phyloP scores from a whole-genome alignment of 345 rosid genomes.

The Eucalyptus brandiana region DNA sequence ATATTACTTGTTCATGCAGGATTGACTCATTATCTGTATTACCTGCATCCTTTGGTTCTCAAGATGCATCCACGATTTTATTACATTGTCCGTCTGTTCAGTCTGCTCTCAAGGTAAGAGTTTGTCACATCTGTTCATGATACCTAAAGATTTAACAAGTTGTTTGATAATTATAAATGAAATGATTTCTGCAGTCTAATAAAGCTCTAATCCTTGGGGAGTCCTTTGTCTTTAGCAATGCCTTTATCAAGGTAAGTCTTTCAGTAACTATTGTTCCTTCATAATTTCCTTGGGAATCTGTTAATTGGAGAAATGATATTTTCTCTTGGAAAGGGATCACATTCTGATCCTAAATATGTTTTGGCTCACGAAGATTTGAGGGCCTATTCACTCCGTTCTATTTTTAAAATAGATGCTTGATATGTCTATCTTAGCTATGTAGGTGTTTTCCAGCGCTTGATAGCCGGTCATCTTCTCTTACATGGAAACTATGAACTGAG shows the following conservation, averaged over 20 bases:
- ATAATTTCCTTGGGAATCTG: neutral
- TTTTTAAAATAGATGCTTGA: neutral
- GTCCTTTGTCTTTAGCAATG: slow-evolving; percentile 62
- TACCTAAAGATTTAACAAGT: neutral
- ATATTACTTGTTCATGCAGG: slow-evolving; percentile 43
- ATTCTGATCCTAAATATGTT: neutral
- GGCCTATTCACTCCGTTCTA: neutral
- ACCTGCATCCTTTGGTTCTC: slow-evolving; percentile 51
- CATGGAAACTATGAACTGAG: neutral
- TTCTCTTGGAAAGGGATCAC: neutral
- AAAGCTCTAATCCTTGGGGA: slow-evolving; percentile 67
- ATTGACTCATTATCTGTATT: slow-evolving; percentile 79
- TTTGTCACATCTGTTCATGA: neutral
- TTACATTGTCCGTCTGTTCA: slow-evolving; percentile 66
- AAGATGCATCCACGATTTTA: slow-evolving; percentile 75
- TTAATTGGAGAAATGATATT: neutral
- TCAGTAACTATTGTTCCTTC: neutral
- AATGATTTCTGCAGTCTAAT: slow-evolving; percentile 37
- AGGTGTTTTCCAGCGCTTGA: neutral
- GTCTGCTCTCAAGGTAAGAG: slow-evolving; percentile 65
- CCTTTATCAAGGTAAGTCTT: slow-evolving; percentile 65
- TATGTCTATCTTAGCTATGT: neutral
- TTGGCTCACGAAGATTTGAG: neutral
- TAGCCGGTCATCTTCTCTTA: neutral
- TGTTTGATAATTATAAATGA: neutral